A percentile compares a stretch with the other conserved stretches of the same genome.
These are phyloP conservation scores for Cladosporium halotolerans DNA, from an alignment of 2,329 filamentous ascomycete species.

Conservation along the genomic window DNA sequence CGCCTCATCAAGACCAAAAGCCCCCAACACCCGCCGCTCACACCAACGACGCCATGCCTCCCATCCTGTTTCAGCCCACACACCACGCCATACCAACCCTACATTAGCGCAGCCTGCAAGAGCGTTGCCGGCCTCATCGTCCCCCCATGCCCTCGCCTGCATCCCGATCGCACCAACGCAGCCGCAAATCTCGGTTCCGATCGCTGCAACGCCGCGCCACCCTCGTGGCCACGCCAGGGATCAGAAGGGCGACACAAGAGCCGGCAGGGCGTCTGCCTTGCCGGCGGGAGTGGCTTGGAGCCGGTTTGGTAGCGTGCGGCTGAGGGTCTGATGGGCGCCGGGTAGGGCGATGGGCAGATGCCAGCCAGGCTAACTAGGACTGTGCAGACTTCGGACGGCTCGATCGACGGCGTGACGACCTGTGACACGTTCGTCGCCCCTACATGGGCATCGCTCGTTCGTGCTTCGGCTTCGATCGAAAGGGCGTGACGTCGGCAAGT, in stretches of 20 bases:
- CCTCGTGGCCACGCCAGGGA: background rate
- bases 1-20: too few relatives aligned
- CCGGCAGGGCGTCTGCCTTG: background rate
- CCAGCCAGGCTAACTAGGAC: too few relatives aligned
- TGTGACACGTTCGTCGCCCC: too few relatives aligned
- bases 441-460: too few relatives aligned
- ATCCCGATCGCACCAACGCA: background rate
- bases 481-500: too few relatives aligned
- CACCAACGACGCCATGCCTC: background rate
- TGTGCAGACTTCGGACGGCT: too few relatives aligned
- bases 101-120: background rate
- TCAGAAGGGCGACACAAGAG: background rate
- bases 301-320: background rate
- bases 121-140: background rate
- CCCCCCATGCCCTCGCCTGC: background rate
- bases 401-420: too few relatives aligned
- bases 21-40: background rate
- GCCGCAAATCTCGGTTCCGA: slow-evolving; percentile 1
- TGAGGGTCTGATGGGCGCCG: background rate
- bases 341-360: too few relatives aligned
- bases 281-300: background rate
- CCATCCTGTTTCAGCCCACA: background rate
- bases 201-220: background rate
- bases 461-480: too few relatives aligned
- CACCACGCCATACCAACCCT: background rate